Conservation (phyloP, 331 rosid genomes). For the Acacia pycnantha region DNA sequence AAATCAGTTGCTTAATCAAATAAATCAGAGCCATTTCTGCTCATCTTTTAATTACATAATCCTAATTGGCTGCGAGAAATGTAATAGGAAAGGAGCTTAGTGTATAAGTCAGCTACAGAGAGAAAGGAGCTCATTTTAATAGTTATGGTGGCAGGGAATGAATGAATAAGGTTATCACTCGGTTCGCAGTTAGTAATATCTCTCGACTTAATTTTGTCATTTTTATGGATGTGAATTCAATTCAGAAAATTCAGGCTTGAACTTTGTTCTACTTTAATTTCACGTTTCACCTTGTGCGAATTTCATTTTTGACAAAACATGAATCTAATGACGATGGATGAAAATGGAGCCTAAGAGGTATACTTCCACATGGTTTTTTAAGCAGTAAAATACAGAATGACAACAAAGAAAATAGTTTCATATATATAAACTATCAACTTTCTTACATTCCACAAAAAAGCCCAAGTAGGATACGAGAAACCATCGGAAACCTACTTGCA, state of each 20-base stretch:
- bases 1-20: neutral
- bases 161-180: slow-evolving; percentile 8
- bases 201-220: slow-evolving; percentile 10
- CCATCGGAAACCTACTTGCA: slow-evolving; percentile 24
- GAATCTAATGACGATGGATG: neutral
- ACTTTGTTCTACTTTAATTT: neutral
- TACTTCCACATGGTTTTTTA: neutral
- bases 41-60: neutral
- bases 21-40: neutral
- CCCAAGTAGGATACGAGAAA: slow-evolving; percentile 10
- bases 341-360: neutral
- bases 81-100: neutral
- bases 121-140: neutral
- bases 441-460: slow-evolving; percentile 8
- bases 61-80: neutral
- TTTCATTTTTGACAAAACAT: neutral
- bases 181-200: neutral
- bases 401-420: slow-evolving; percentile 2
- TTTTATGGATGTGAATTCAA: neutral
- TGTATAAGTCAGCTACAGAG: neutral
- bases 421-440: slow-evolving; percentile 18
- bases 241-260: neutral
- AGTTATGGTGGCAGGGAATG: neutral
- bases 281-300: neutral
- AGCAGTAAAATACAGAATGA: neutral